A percentile compares a stretch with the other conserved stretches of the same genome.
phyloP scores from a whole-genome alignment of 2,329 filamentous ascomycete genomes.

The Pseudopyrenochaeta lycopersici region DNA sequence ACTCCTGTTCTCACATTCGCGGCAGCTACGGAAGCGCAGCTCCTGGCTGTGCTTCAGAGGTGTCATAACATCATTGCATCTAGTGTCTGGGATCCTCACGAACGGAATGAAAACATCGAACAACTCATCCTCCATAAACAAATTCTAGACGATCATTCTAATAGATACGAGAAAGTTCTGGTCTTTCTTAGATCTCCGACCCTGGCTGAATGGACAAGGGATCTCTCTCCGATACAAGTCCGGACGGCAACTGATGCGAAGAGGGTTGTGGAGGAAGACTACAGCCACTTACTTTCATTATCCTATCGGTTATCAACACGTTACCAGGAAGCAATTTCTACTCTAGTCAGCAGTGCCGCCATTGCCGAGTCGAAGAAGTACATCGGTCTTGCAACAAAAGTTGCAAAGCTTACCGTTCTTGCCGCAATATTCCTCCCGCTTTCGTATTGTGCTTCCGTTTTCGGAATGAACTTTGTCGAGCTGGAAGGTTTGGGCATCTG shows the following conservation, averaged over 20 bases:
- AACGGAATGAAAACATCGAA: background rate
- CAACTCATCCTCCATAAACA: constrained; percentile 10
- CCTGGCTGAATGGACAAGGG: background rate
- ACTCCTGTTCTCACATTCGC: constrained; percentile 7
- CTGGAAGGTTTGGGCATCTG: constrained; percentile 4
- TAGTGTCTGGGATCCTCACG: constrained; percentile 1
- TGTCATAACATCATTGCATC: constrained; percentile 7
- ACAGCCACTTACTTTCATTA: background rate
- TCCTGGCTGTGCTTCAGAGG: background rate
- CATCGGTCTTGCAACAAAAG: constrained; percentile 6
- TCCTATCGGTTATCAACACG: background rate
- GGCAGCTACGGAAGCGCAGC: background rate
- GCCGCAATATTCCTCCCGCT: constrained; percentile 8
- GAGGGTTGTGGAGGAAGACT: background rate
- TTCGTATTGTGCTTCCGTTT: constrained; percentile 3
- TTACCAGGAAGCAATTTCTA: constrained; percentile 1
- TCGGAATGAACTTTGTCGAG: constrained; percentile 12
- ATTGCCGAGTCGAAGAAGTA: constrained; percentile 5
- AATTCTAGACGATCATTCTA: constrained; percentile 4
- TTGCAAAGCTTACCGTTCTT: constrained; percentile 5
- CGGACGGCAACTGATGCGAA: background rate
- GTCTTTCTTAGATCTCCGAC: background rate
- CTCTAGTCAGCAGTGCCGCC: background rate
- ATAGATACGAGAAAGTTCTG: constrained; percentile 7
- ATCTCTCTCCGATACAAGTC: background rate